Base-by-base conservation (phyloP, 2,329 filamentous ascomycete species). In the Capronia coronata region DNA sequence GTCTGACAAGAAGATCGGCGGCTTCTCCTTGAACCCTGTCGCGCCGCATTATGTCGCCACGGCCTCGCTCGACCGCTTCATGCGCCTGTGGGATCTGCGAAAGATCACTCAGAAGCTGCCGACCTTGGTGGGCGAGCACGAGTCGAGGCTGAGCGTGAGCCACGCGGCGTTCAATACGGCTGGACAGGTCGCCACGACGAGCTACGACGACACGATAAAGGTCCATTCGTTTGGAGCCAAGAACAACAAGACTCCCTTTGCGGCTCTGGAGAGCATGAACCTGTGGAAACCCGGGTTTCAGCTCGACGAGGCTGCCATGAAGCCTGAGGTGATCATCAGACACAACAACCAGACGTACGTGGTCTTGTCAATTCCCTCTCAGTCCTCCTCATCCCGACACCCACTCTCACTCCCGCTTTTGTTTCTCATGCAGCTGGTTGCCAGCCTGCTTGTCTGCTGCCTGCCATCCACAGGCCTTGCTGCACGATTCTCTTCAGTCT, bases 331-430 rank as follows among this genome's bases (percentile, higher is more conserved):
- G 0, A 72, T 79, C 1, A 78, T 97, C 1, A 75, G 75, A 9
- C 93, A 98, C 63, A 98, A 98, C 63, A 96, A 95, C 63, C 93
- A 98, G 70, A 97, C 90, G 0, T 93, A 91, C 0, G 77, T 90
- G 48, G 96, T n/a, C n/a, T 6, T 32, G 7, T 9, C 29, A 7
- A 32, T 32, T 32, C 29, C 7, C 10, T 37, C 11, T 27, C 9
- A 8, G 18, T 30, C 25, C 25, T 27, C 25, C 25, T 27, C n/a
- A n/a, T n/a, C n/a, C n/a, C n/a, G n/a, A n/a, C n/a, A n/a, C n/a
- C n/a, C n/a, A n/a, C n/a, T n/a, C n/a, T n/a, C n/a, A n/a, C n/a
- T n/a, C n/a, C n/a, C n/a, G n/a, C n/a, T n/a, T n/a, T n/a, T n/a
- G n/a, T n/a, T n/a, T n/a, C n/a, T n/a, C n/a, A n/a, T n/a, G n/a